These are phyloP conservation scores for Trypanosoma rangeli DNA, from an alignment of 208 protist genomes.

Conservation along the genomic window DNA sequence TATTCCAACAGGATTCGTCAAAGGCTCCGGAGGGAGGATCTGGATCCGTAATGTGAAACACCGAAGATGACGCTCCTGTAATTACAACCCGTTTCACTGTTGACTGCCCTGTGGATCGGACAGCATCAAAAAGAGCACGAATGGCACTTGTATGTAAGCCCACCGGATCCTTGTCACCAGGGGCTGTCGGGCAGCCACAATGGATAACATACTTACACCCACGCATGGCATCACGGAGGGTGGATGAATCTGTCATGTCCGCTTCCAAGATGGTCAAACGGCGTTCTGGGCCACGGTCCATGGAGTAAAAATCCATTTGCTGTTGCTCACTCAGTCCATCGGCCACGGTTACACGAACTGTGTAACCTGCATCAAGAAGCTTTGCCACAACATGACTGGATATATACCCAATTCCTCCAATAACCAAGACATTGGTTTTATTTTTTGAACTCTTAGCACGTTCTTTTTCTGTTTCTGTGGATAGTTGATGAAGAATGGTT, in stretches of 20 bases:
- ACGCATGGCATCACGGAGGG: slow-evolving; percentile 73
- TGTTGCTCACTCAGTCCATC: slow-evolving; percentile 58
- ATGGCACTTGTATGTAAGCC: slow-evolving; percentile 66
- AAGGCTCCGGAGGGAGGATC: slow-evolving; percentile 63
- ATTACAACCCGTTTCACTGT: slow-evolving; percentile 88
- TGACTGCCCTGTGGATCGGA: slow-evolving; percentile 70
- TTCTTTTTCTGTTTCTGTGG: slow-evolving; percentile 76
- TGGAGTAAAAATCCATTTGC: slow-evolving; percentile 71
- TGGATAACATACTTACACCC: slow-evolving; percentile 89
- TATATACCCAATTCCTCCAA: slow-evolving; percentile 84
- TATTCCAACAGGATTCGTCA: slow-evolving; percentile 87
- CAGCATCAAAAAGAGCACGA: slow-evolving; percentile 86
- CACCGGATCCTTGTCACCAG: slow-evolving; percentile 47
- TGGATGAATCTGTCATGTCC: slow-evolving; percentile 73
- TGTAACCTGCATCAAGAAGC: slow-evolving; percentile 88
- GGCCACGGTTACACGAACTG: slow-evolving; percentile 71
- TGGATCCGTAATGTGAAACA: slow-evolving; percentile 74
- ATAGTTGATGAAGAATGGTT: slow-evolving; percentile 81
- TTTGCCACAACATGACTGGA: slow-evolving; percentile 80
- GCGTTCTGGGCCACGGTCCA: slow-evolving; percentile 49
- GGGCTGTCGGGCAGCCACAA: slow-evolving; percentile 65
- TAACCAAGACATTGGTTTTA: slow-evolving; percentile 86
- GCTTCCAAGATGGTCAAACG: slow-evolving; percentile 68
- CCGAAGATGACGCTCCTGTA: slow-evolving; percentile 74
- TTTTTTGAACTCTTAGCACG: slow-evolving; percentile 63